phyloP scores from a whole-genome alignment of 2,329 filamentous ascomycete genomes.

The Akanthomyces lecanii region DNA sequence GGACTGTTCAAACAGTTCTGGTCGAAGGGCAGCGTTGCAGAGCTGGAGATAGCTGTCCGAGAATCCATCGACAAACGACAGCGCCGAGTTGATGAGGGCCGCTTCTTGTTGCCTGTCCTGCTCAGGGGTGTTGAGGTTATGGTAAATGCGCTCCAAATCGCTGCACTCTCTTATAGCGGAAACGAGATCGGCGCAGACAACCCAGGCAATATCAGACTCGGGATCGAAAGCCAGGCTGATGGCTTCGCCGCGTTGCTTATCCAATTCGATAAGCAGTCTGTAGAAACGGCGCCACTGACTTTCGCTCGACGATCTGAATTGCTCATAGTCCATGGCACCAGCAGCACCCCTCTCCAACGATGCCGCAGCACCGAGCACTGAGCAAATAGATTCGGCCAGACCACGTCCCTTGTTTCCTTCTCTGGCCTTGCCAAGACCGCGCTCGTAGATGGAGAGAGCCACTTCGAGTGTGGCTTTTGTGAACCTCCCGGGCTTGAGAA shows the following conservation, averaged over 20 bases:
- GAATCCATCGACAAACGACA: slow-evolving; percentile 66
- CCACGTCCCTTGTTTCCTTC: slow-evolving; percentile 46
- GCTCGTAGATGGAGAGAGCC: slow-evolving; percentile 75
- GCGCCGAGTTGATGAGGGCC: slow-evolving; percentile 63
- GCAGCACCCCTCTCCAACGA: slow-evolving; percentile 57
- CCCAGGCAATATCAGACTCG: slow-evolving; percentile 70
- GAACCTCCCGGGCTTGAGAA: slow-evolving; percentile 81
- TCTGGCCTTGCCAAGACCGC: slow-evolving; percentile 43
- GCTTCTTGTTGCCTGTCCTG: slow-evolving; percentile 52
- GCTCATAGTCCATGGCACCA: slow-evolving; percentile 68
- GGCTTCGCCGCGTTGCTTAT: slow-evolving; percentile 79
- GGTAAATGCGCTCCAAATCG: slow-evolving; percentile 66
- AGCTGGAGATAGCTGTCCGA: slow-evolving; percentile 64
- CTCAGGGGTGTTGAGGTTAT: slow-evolving; percentile 58
- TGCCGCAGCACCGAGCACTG: slow-evolving; percentile 66
- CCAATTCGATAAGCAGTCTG: slow-evolving; percentile 77
- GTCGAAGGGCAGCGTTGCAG: slow-evolving; percentile 62
- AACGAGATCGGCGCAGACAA: slow-evolving; percentile 76
- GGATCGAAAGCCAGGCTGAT: slow-evolving; percentile 73
- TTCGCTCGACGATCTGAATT: slow-evolving; percentile 70
- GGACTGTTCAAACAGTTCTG: slow-evolving; percentile 71
- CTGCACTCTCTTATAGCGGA: slow-evolving; percentile 78
- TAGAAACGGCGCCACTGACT: slow-evolving; percentile 89
- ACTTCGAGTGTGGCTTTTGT: slow-evolving; percentile 76
- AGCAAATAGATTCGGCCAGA: slow-evolving; percentile 72